Percentiles rank a stretch among this genome's conserved stretches.
Conservation (phyloP, 148 eudicot species). For the Spergularia marina region DNA sequence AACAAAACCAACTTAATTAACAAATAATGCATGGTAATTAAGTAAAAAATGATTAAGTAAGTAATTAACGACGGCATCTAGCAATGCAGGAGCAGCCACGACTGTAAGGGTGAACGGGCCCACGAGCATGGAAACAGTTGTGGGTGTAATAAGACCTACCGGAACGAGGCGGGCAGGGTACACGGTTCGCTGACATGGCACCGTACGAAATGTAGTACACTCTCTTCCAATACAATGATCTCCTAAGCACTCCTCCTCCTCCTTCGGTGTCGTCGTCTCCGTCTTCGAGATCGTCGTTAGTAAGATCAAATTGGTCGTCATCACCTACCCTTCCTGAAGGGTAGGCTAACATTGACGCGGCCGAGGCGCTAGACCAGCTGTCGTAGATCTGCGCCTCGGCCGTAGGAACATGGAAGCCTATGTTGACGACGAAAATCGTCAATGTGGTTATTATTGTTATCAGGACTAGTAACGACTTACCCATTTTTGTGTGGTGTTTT, state of each 20-base stretch:
- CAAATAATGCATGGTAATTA: too few species aligned
- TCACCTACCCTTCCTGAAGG: background rate
- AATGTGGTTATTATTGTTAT: background rate
- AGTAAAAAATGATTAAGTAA: background rate
- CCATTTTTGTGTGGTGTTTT: background rate
- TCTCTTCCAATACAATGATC: conserved; percentile 55
- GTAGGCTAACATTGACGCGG: conserved; percentile 6
- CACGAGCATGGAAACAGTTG: conserved; percentile 52
- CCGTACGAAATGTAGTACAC: conserved; percentile 76
- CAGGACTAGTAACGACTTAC: background rate
- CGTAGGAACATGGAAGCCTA: conserved; percentile 1
- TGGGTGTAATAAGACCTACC: conserved; percentile 82
- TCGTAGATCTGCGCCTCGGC: conserved; percentile 18
- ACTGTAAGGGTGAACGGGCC: conserved; percentile 61
- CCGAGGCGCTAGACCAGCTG: conserved; percentile 8
- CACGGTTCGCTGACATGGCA: conserved; percentile 61
- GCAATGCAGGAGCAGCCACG: conserved; percentile 79
- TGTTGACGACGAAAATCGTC: conserved; percentile 1
- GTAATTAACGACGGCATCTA: conserved; percentile 56
- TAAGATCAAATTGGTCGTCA: background rate
- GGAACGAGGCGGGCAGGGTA: conserved; percentile 82
- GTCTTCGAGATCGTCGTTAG: background rate
- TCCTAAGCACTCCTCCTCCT: conserved; percentile 7
- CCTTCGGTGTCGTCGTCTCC: background rate
- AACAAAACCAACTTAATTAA: background rate